These are phyloP conservation scores for Zizania latifolia DNA, from an alignment of 176 grass and related monocot genomes.

Conservation along the genomic window DNA sequence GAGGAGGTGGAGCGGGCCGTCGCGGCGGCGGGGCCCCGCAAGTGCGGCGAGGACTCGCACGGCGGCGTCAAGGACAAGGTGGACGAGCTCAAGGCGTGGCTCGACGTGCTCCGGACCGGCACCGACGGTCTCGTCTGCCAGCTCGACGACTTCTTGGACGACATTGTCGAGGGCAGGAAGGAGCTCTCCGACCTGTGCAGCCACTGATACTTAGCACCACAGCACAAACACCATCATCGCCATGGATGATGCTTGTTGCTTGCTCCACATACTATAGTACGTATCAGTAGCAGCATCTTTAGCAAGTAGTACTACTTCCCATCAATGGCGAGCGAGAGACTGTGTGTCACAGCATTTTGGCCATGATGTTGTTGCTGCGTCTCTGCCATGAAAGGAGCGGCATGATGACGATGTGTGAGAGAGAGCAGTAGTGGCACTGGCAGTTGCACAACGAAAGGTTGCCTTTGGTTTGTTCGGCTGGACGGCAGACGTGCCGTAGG, in stretches of 20 bases:
- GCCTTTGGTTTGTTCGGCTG: slow-evolving; percentile 64
- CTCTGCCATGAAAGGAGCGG: slow-evolving; percentile 38
- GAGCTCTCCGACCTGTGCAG: slow-evolving; percentile 95
- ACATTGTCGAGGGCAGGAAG: slow-evolving; percentile 97
- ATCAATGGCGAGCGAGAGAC: neutral
- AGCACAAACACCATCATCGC: neutral
- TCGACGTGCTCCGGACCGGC: slow-evolving; percentile 65
- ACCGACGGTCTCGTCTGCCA: slow-evolving; percentile 86
- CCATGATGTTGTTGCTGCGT: slow-evolving; percentile 27
- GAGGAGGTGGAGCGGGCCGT: slow-evolving; percentile 65
- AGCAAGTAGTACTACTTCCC: neutral
- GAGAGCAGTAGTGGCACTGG: neutral
- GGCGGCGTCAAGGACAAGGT: slow-evolving; percentile 55
- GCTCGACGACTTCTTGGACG: slow-evolving; percentile 96
- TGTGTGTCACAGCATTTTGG: slow-evolving; percentile 31
- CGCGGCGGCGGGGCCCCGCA: neutral
- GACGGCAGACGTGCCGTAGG: slow-evolving; percentile 26
- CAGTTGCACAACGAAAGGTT: slow-evolving; percentile 44
- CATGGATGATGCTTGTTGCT: neutral
- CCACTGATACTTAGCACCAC: slow-evolving; percentile 42
- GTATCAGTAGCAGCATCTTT: slow-evolving; percentile 6
- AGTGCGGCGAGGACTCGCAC: slow-evolving; percentile 13
- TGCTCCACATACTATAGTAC: neutral
- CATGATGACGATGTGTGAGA: slow-evolving; percentile 18
- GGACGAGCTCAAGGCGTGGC: slow-evolving; percentile 69